Percentiles rank a stretch among this genome's conserved stretches.
These are phyloP conservation scores for Syzygium grande DNA, from an alignment of 345 rosid genomes.

Conservation along the genomic window DNA sequence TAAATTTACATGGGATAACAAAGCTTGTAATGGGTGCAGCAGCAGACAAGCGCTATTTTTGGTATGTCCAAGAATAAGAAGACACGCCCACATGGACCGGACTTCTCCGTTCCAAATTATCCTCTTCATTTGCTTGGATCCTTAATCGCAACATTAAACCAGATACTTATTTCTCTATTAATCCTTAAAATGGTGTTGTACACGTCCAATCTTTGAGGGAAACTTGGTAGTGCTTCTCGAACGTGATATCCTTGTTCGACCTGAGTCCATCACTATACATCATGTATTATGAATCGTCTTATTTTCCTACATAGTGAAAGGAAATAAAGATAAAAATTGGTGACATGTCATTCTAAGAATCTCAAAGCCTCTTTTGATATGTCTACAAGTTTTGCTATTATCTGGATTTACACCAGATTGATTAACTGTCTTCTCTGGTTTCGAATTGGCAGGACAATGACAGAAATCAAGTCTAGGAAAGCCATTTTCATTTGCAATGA, in stretches of 20 bases:
- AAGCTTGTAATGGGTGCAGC: conserved; percentile 93
- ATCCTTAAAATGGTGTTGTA: background rate
- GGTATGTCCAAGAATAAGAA: conserved; percentile 12
- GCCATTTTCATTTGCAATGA: background rate
- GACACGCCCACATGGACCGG: background rate
- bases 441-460: background rate
- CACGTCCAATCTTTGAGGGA: background rate
- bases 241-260: too few relatives aligned
- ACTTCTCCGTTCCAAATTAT: background rate
- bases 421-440: background rate
- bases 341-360: too few relatives aligned
- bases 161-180: background rate
- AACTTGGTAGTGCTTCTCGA: background rate
- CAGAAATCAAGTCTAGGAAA: background rate
- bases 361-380: too few relatives aligned
- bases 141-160: background rate
- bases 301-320: background rate
- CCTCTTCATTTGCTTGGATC: background rate
- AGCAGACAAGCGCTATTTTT: conserved; percentile 48
- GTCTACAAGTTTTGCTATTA: too few relatives aligned
- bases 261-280: background rate
- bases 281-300: background rate
- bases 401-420: too few relatives aligned
- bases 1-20: conserved; percentile 40
- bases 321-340: too few relatives aligned